Base-by-base conservation (phyloP, 2,329 filamentous ascomycete species). In the Botrytis aclada region DNA sequence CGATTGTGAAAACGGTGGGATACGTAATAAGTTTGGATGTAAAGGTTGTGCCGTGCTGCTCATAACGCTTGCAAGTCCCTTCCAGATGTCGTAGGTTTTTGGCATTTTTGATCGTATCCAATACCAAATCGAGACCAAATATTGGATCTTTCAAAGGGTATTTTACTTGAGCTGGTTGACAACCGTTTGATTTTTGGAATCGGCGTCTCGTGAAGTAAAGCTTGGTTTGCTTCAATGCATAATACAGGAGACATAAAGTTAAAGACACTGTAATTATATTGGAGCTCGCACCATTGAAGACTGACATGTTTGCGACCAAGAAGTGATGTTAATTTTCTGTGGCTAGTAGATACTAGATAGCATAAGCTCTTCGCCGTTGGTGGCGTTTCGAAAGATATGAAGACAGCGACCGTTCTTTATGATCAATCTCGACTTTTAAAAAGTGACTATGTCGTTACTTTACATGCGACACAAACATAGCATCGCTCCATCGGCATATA, bases 91-190 rank as follows among this genome's bases (percentile, higher is more conserved):
- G 67, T 29, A 45, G 41, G 16, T 79, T 77, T n/a, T 81, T 83
- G 73, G 82, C 74, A 20, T 83, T 82, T 16, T 78, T 77, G n/a
- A 83, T 75, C 72, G 83, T 83, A 34, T 80, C 75, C 32, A 80
- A 76, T 69, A 88, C 80, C 60, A 84, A 79, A 78, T 88, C 86
- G 41, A 85, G 75, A 7, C 87, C 88, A 8, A 89, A 79, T 71
- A 89, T 76, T 0, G 84, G 85, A 75, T 89, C 88, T 72, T 83
- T 83, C 80, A 88, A 84, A 8, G 84, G 85, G 74, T 83, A 85
- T 8, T 80, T 78, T n/a, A 80, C 77, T 34, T 70, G 37, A 29
- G 83, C 83, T 20, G 83, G 82, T 61, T 84, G 79, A 77, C 86
- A 87, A 71, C 85, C 84, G 76, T 86, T 81, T 43, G 43, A 67